Base-by-base conservation (phyloP, 345 rosid species). In the Pugionium cornutum region DNA sequence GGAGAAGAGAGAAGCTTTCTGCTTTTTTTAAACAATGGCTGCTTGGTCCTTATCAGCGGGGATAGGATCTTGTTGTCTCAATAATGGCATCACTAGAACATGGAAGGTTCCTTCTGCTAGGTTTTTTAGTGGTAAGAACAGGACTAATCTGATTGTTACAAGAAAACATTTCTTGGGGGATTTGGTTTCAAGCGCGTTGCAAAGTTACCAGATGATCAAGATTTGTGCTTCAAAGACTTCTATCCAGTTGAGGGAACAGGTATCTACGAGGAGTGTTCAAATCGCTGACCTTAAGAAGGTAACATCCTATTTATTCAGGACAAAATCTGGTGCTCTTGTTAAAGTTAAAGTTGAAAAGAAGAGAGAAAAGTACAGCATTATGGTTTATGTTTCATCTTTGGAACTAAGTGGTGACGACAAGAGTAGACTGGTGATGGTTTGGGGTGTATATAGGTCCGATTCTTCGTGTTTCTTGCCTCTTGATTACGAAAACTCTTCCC, bases 401-500 rank as follows among this genome's bases (percentile, higher is more conserved):
- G 83, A 77, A 53, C 37, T 81, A 34, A 46, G 55, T 53, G 45
- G 76, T 50, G 55, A 67, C 46, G 65, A 67, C 36, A 72, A 68
- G 53, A 59, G 77, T 66, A 69, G 63, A 34, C 76, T 86, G 68
- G 66, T 81, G 66, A 79, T 88, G 49, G 67, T 75, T 58, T 83
- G 92, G 95, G 96, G 89, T 31, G 79, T 90, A 6, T 82, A 77
- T 70, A 79, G 87, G 66, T 82, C 92, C 32, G 84, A 90, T 79
- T 85, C 89, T 9, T 72, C 82, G 30, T 71, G 71, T 78, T 80
- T 78, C 62, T 56, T 84, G 66, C 82, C 85, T 34, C 57, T 83
- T 47, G 87, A 82, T 73, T 78, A 77, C 18, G 73, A 66, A 50
- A 45, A 45, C 26, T 65, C 78, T 6, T 72, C 34, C 44, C 75